Evolutionary conservation across 371 early-diverging fungal genomes (phyloP).

Genomic region (Globomyces sp.): DNA sequence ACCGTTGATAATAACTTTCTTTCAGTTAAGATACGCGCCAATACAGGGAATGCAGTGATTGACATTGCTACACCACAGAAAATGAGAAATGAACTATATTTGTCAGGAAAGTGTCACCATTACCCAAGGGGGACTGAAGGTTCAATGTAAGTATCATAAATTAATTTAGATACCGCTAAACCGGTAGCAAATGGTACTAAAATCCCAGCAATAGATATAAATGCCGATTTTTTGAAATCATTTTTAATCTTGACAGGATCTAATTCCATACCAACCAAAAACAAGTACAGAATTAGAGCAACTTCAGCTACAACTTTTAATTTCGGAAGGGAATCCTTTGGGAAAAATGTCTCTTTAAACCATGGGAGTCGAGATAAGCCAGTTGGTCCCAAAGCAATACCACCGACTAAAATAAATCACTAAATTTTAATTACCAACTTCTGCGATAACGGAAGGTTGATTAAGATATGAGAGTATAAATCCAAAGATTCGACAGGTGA

Average conservation of each 20-base stretch:
- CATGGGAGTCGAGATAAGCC: slow-evolving; percentile 31
- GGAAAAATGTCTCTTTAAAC: slow-evolving; percentile 44
- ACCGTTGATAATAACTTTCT: slow-evolving; percentile 73
- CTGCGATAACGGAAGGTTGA: slow-evolving; percentile 51
- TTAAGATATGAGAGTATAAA: slow-evolving; percentile 28
- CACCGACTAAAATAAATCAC: slow-evolving; percentile 27
- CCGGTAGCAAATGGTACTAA: slow-evolving; percentile 71
- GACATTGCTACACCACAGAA: slow-evolving; percentile 89
- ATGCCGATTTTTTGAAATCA: slow-evolving; percentile 26
- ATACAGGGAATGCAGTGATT: slow-evolving; percentile 91
- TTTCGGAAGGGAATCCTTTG: slow-evolving; percentile 50
- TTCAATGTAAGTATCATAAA: slow-evolving; percentile 38
- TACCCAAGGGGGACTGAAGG: slow-evolving; percentile 18
- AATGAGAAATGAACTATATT: slow-evolving; percentile 60
- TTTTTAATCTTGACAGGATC: slow-evolving; percentile 37
- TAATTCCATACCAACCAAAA: slow-evolving; percentile 66
- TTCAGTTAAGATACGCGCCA: slow-evolving; percentile 90
- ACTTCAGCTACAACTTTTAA: slow-evolving; percentile 77
- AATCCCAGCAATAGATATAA: slow-evolving; percentile 43
- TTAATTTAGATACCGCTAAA: slow-evolving; percentile 57
- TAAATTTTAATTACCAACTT: slow-evolving; percentile 20
- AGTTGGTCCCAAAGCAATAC: slow-evolving; percentile 48
- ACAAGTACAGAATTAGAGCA: slow-evolving; percentile 86
- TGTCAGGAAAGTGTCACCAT: too few species aligned
- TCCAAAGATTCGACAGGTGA: slow-evolving; percentile 30